These are phyloP conservation scores for Imleria badia DNA, from an alignment of 768 basidiomycete genomes.

Conservation along the genomic window DNA sequence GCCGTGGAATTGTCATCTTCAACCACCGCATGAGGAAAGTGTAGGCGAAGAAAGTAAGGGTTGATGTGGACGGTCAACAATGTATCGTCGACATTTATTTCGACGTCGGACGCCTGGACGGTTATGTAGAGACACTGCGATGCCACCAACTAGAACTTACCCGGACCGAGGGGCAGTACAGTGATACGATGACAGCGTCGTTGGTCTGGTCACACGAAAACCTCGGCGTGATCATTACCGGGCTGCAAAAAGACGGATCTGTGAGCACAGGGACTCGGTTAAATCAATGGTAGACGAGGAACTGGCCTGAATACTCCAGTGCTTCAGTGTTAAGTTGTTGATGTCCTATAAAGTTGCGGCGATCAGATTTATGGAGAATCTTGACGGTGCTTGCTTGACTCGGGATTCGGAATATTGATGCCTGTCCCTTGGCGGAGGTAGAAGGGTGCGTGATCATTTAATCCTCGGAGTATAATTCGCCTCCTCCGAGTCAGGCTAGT, in stretches of 20 bases:
- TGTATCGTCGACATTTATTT: constrained; percentile 72
- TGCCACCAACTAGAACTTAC: constrained; percentile 38
- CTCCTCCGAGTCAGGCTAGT: too few species aligned
- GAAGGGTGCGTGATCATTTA: not conserved
- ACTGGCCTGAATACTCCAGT: not conserved
- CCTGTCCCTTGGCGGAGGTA: constrained; percentile 3
- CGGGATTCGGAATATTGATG: not conserved
- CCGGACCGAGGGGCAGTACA: constrained; percentile 73
- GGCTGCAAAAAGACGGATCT: not conserved
- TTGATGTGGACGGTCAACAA: constrained; percentile 74
- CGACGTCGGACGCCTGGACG: constrained; percentile 74
- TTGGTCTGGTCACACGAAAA: constrained; percentile 69
- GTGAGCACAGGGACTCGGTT: not conserved
- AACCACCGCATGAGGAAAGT: constrained; percentile 64
- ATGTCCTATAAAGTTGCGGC: not conserved
- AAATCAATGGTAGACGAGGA: not conserved
- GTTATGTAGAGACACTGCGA: constrained; percentile 13
- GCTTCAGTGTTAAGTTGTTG: not conserved
- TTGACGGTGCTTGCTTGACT: not conserved
- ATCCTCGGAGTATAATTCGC: too few species aligned
- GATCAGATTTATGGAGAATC: not conserved
- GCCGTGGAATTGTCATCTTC: constrained; percentile 70
- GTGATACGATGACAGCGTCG: constrained; percentile 51
- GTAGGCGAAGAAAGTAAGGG: constrained; percentile 81
- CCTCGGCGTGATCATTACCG: constrained; percentile 69